phyloP scores from a whole-genome alignment of 805 yeast species.

The Wickerhamomyces chambardii region DNA sequence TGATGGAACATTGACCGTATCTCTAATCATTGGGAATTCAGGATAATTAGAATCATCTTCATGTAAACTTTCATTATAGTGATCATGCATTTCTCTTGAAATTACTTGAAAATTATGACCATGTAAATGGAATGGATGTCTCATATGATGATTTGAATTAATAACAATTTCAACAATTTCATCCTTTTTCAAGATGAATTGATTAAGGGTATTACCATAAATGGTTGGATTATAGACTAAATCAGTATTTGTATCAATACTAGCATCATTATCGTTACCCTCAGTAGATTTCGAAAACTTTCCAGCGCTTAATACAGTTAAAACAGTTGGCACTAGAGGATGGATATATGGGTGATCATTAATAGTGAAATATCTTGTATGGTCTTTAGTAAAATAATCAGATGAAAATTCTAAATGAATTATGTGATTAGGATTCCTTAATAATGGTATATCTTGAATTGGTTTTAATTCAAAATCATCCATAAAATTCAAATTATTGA shows the following conservation, averaged over 20 bases:
- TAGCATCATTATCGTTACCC: too few species aligned
- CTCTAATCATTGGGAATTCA: slow-evolving; percentile 54
- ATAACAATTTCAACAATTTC: slow-evolving; percentile 69
- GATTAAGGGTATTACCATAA: slow-evolving; percentile 64
- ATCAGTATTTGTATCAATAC: slow-evolving; percentile 41
- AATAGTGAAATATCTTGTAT: slow-evolving; percentile 63
- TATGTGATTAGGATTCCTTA: slow-evolving; percentile 46
- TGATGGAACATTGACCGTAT: slow-evolving; percentile 61
- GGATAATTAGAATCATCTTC: slow-evolving; percentile 24
- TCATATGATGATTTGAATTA: slow-evolving; percentile 71
- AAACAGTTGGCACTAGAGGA: slow-evolving; percentile 65
- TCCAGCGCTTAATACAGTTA: slow-evolving; percentile 54
- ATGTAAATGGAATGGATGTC: slow-evolving; percentile 73
- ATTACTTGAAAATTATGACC: slow-evolving; percentile 66
- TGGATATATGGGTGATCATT: slow-evolving; percentile 52
- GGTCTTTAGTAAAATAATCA: slow-evolving; percentile 53
- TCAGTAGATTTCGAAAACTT: too few species aligned
- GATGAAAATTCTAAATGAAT: slow-evolving; percentile 42
- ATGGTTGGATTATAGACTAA: slow-evolving; percentile 43
- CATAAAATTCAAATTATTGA: slow-evolving; percentile 15
- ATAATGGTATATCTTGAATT: slow-evolving; percentile 26
- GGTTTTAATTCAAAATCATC: slow-evolving; percentile 27
- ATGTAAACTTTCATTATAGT: slow-evolving; percentile 11
- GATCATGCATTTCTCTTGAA: slow-evolving; percentile 32
- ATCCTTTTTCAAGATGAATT: slow-evolving; percentile 47